Base-by-base conservation (phyloP, 192 early-diverging fungal genomes). In the Nowakowskiella sp. region DNA sequence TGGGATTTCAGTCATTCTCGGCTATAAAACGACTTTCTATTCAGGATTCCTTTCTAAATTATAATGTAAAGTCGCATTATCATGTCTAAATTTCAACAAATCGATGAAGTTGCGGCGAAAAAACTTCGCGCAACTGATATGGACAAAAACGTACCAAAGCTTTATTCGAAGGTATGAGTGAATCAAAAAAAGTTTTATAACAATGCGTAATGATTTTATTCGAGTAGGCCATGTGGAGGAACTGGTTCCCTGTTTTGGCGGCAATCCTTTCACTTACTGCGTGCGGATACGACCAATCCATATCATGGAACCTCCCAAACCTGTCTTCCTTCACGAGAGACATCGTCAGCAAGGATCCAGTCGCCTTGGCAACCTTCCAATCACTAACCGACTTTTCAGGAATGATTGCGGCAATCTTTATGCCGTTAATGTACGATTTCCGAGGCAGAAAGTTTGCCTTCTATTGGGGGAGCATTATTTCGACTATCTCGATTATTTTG, bases 161-260 rank as follows among this genome's bases (percentile, higher is more conserved):
- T n/a, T n/a, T n/a, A n/a, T n/a, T n/a, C n/a, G n/a, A n/a, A n/a
- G n/a, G n/a, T n/a, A n/a, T n/a, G n/a, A n/a, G n/a, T n/a, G n/a
- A n/a, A n/a, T n/a, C n/a, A n/a, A n/a, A n/a, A n/a, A n/a, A n/a
- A n/a, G n/a, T n/a, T n/a, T n/a, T n/a, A n/a, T n/a, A n/a, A n/a
- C n/a, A n/a, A n/a, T n/a, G n/a, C n/a, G n/a, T n/a, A n/a, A n/a
- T n/a, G n/a, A n/a, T n/a, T n/a, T n/a, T n/a, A n/a, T n/a, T n/a
- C n/a, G n/a, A n/a, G n/a, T n/a, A n/a, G n/a, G n/a, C n/a, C n/a
- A 39, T 39, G 36, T 39, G 36, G 36, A 39, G 36, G 36, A 39
- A 39, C 36, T 39, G 36, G 36, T 39, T 39, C 36, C 36, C 36
- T 13, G 36, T 39, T 13, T 13, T 39, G 13, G 19, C 19, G 13